Conservation (phyloP, 1,139 yeast species). For the Scheffersomyces segobiensis region DNA sequence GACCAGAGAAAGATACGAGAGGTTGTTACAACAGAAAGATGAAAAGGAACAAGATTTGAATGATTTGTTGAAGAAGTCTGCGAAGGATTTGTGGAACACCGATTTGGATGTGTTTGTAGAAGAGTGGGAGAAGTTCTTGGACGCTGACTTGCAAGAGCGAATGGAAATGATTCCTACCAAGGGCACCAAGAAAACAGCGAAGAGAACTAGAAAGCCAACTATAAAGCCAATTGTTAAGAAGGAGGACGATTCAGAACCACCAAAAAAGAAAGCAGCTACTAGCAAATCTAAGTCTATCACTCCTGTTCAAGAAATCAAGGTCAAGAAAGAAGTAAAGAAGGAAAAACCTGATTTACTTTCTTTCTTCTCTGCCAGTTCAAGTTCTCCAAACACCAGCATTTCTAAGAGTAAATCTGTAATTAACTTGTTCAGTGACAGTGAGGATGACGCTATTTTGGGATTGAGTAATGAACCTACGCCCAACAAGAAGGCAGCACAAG, state of each 20-base stretch:
- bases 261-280: conserved; percentile 11
- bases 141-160: conserved; percentile 33
- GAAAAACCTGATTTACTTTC: conserved; percentile 18
- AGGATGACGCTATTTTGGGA: conserved; percentile 31
- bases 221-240: conserved; percentile 12
- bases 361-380: conserved; percentile 15
- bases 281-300: conserved; percentile 4
- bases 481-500: background rate
- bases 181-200: conserved; percentile 29
- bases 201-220: conserved; percentile 19
- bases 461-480: conserved; percentile 2
- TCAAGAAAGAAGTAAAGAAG: conserved; percentile 4
- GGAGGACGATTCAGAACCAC: conserved; percentile 13
- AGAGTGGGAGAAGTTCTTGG: conserved; percentile 65
- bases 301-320: background rate
- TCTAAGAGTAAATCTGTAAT: conserved; percentile 9
- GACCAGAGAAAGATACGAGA: conserved; percentile 85
- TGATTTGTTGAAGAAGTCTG: conserved; percentile 61
- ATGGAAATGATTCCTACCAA: conserved; percentile 29
- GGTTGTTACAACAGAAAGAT: conserved; percentile 68
- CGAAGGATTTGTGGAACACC: conserved; percentile 84
- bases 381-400: conserved; percentile 7
- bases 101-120: conserved; percentile 75
- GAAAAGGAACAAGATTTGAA: conserved; percentile 74
- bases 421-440: conserved; percentile 34